Base-by-base conservation (phyloP, 2,329 filamentous ascomycete species). In the Allantophomopsis cytisporea region DNA sequence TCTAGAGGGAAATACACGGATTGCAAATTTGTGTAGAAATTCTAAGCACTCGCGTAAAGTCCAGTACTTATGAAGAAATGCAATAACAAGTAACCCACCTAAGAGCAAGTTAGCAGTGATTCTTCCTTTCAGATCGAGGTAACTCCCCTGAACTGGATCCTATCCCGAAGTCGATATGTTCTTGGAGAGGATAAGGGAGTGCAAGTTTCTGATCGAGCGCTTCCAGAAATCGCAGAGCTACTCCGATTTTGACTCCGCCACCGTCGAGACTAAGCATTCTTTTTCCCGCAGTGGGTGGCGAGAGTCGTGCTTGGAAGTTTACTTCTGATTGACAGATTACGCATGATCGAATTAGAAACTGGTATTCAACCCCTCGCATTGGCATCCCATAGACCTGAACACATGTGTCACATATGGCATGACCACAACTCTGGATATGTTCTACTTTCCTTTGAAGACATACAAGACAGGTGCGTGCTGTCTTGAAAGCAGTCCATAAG, bases 221-320 rank as follows among this genome's bases (percentile, higher is more conserved):
- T 17, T 45, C 31, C 10, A 56, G 38, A 31, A 50, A 47, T 23
- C 38, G 38, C 16, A 56, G 37, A 12, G 48, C 43, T 4, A 53
- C 38, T n/a, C 55, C 47, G 10, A 47, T 50, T 17, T 45, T 42
- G 4, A 43, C 49, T 30, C 53, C 47, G 21, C 58, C 57, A 11
- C 57, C 57, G 48, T 64, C 58, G 41, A 64, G 49, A 40, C 52
- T 52, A 10, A 62, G 42, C 14, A 61, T 43, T 30, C 56, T 41
- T 11, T 57, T 41, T 12, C 55, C 48, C 20, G 54, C 50, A 5
- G 57, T 60, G 8, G 51, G 48, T 10, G 58, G 58, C 10, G 58
- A 47, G 5, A 60, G 41, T 13, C 44, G 48, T 14, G 52, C 48
- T 8, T 42, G 34, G 20, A 53, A 39, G 11, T 35, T 37, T 21